phyloP scores from a whole-genome alignment of 345 rosid species.

The Salix brachista region DNA sequence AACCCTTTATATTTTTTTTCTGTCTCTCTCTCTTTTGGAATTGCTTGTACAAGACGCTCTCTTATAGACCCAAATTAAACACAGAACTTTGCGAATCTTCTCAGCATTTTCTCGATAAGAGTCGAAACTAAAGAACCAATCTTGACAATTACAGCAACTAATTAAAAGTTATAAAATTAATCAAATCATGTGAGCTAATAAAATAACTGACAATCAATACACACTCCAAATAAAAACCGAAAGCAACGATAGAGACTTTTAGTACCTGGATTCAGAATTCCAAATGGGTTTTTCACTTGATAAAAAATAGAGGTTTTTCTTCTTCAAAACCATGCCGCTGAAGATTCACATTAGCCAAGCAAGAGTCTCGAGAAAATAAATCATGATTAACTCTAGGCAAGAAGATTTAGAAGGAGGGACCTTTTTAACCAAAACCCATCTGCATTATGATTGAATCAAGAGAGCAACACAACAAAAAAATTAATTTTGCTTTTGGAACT shows the following conservation, averaged over 20 bases:
- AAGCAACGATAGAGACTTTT: not conserved
- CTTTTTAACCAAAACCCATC: not conserved
- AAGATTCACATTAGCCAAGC: constrained; percentile 6
- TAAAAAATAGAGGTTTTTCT: constrained; percentile 1
- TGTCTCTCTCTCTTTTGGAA: constrained; percentile 6
- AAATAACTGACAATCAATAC: constrained; percentile 6
- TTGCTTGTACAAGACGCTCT: constrained; percentile 22
- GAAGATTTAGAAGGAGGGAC: constrained; percentile 9
- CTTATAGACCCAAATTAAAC: not conserved
- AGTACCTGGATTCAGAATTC: constrained; percentile 21
- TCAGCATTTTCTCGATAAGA: constrained; percentile 12
- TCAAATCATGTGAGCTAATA: not conserved
- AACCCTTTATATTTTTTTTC: not conserved
- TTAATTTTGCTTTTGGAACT: not conserved
- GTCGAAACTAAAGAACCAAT: constrained; percentile 5
- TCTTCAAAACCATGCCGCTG: not conserved
- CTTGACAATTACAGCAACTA: not conserved
- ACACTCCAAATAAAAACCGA: constrained; percentile 3
- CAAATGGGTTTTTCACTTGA: not conserved
- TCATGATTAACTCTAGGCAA: constrained; percentile 13
- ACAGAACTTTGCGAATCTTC: constrained; percentile 7
- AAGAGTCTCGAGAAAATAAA: constrained; percentile 39
- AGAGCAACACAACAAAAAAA: not conserved
- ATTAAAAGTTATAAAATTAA: not conserved
- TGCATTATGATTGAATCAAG: constrained; percentile 7